Conservation (phyloP, 1,284 basidiomycete species). For the Flammula alnicola region DNA sequence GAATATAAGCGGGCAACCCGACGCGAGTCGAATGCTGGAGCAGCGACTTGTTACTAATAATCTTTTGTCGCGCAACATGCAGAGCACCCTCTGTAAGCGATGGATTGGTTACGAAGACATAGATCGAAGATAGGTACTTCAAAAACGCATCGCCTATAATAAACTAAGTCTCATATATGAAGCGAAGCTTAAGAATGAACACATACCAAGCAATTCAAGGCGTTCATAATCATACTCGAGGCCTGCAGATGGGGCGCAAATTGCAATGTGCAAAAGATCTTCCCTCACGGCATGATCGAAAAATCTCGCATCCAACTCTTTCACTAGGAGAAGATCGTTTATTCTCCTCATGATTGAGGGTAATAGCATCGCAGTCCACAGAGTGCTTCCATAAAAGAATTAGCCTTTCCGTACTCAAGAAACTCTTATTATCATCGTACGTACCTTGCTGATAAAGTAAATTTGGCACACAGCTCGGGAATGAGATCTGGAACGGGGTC, state of each 20-base stretch:
- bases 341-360: conserved; percentile 74
- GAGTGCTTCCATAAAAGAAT: conserved; percentile 48
- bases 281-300: conserved; percentile 68
- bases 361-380: conserved; percentile 66
- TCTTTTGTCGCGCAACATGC: conserved; percentile 63
- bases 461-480: conserved; percentile 75
- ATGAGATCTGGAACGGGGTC: too few species aligned
- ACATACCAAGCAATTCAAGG: conserved; percentile 74
- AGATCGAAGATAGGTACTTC: conserved; percentile 76
- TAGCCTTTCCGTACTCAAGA: neutral
- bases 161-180: conserved; percentile 8
- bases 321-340: conserved; percentile 72
- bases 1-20: conserved; percentile 71
- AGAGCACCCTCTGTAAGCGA: conserved; percentile 63
- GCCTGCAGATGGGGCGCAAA: conserved; percentile 68
- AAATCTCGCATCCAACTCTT: conserved; percentile 74
- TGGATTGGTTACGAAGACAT: conserved; percentile 72
- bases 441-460: conserved; percentile 75
- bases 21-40: conserved; percentile 56
- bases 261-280: conserved; percentile 61
- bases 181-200: neutral
- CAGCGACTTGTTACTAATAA: conserved; percentile 76
- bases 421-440: conserved; percentile 13
- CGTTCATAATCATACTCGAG: conserved; percentile 80
- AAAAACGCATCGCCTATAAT: conserved; percentile 76